phyloP scores from a whole-genome alignment of 306 rosid genomes.

The Trichosanthes cucumerina region DNA sequence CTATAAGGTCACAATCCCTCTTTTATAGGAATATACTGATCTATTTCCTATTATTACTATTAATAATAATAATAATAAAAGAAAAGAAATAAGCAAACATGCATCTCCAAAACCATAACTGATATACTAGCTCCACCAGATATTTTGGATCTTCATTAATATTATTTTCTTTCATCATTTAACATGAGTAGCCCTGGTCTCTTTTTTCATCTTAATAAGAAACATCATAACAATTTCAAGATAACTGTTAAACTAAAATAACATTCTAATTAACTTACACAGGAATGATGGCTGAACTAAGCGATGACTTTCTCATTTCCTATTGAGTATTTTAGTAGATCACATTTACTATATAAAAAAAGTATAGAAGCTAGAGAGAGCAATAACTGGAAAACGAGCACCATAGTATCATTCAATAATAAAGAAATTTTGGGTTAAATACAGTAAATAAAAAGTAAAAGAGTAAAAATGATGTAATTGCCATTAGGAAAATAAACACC shows the following conservation, averaged over 20 bases:
- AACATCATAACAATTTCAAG: no score
- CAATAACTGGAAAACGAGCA: neutral
- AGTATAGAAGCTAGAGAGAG: neutral
- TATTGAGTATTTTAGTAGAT: neutral
- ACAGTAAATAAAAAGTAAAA: neutral
- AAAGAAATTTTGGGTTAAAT: neutral
- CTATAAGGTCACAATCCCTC: neutral
- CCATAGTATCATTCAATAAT: neutral
- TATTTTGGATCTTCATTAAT: neutral
- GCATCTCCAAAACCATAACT: neutral
- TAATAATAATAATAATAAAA: neutral
- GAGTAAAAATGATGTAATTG: neutral
- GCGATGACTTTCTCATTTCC: neutral
- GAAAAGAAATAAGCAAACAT: neutral
- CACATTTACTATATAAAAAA: neutral
- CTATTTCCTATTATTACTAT: neutral
- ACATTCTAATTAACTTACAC: neutral
- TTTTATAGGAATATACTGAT: neutral
- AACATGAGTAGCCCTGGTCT: neutral
- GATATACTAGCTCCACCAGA: neutral
- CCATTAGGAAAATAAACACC: neutral
- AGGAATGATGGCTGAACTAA: neutral
- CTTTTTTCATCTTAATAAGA: neutral
- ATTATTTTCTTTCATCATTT: neutral
- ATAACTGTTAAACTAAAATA: no score